Evolutionary conservation across 164 flowering plant genomes (phyloP).

Genomic region (Annona squamosa): DNA sequence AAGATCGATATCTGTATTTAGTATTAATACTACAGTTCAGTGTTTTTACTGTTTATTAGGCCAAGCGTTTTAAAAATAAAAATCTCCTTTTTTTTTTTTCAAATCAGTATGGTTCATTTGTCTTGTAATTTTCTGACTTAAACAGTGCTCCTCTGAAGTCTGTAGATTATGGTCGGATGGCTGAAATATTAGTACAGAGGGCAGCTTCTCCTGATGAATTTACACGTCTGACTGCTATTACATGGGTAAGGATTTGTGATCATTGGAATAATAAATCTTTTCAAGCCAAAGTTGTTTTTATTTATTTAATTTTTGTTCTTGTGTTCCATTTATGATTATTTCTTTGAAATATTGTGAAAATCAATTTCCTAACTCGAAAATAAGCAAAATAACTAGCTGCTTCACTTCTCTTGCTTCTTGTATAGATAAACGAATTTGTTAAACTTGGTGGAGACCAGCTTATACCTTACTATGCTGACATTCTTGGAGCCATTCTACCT

Average conservation of each 20-base stretch:
- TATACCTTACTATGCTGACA: slow-evolving; percentile 86
- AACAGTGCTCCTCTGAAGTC: slow-evolving; percentile 76
- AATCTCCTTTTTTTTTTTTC: neutral
- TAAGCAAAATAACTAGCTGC: neutral
- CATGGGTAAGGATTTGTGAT: slow-evolving; percentile 63
- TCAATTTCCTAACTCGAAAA: neutral
- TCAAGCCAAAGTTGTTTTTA: too few relatives aligned
- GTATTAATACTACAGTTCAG: too few relatives aligned
- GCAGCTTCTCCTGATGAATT: slow-evolving; percentile 86
- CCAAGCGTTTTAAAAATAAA: slow-evolving; percentile 1
- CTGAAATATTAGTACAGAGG: slow-evolving; percentile 94
- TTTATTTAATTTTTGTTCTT: neutral
- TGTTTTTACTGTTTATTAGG: neutral
- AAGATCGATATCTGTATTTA: too few relatives aligned
- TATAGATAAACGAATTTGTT: slow-evolving; percentile 95
- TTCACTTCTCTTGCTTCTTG: neutral
- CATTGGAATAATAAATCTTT: neutral
- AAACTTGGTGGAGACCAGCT: slow-evolving; percentile 98
- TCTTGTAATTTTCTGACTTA: slow-evolving; percentile 37
- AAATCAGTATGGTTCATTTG: slow-evolving; percentile 1
- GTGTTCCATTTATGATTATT: neutral
- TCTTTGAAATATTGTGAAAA: neutral
- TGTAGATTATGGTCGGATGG: slow-evolving; percentile 99
- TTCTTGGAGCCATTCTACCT: slow-evolving; percentile 89
- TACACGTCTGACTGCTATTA: slow-evolving; percentile 84